These are phyloP conservation scores for Wickerhamiella dianesei DNA, from an alignment of 805 yeast genomes.

Conservation along the genomic window DNA sequence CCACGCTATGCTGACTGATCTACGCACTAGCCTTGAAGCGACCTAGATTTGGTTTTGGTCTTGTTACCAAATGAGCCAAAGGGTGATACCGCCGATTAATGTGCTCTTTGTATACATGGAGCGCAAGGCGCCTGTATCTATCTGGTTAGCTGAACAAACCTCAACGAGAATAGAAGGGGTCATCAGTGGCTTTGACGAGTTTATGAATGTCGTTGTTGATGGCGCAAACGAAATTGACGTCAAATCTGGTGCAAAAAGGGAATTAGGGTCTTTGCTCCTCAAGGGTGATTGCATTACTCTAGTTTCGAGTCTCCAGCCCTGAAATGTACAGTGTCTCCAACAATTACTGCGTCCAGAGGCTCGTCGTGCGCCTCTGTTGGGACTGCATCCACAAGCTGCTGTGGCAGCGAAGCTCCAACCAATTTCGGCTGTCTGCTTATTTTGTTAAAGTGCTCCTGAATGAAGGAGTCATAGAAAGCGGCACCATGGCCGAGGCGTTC, in stretches of 20 bases:
- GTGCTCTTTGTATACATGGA: conserved; percentile 77
- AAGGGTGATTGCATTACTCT: conserved; percentile 92
- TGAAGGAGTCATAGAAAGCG: conserved; percentile 78
- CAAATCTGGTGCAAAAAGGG: conserved; percentile 37
- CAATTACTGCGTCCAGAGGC: conserved; percentile 40
- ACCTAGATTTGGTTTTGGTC: no score
- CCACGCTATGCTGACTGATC: no score
- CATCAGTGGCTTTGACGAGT: conserved; percentile 86
- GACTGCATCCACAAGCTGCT: conserved; percentile 42
- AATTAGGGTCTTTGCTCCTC: conserved; percentile 45
- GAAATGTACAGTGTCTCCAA: conserved; percentile 22
- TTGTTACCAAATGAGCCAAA: conserved; percentile 2
- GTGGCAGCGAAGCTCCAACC: conserved; percentile 52
- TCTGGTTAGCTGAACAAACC: conserved; percentile 85
- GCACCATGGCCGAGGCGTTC: conserved; percentile 81
- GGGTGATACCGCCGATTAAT: conserved; percentile 73
- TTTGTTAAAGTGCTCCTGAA: conserved; percentile 28
- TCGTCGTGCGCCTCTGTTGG: conserved; percentile 57
- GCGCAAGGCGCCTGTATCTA: conserved; percentile 61
- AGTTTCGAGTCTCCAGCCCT: conserved; percentile 30
- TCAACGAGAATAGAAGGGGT: conserved; percentile 66
- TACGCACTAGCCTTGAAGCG: no score
- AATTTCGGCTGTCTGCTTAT: conserved; percentile 16
- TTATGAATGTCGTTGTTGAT: conserved; percentile 70
- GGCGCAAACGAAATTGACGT: conserved; percentile 49